phyloP scores from a whole-genome alignment of 2,329 filamentous ascomycete species.

The Drechslerella dactyloides region DNA sequence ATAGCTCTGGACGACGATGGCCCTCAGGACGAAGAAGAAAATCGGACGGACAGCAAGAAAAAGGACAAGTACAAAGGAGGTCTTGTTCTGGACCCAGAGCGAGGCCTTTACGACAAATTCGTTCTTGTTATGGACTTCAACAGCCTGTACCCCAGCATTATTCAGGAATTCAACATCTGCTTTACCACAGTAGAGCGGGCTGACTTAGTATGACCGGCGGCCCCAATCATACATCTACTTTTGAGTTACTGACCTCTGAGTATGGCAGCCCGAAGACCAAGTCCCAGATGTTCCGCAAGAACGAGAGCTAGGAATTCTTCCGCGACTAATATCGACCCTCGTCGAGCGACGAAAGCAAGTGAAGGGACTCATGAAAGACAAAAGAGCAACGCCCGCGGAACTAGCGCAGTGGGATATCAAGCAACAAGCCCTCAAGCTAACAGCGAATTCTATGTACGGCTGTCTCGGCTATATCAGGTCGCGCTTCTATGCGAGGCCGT shows the following conservation, averaged over 20 bases:
- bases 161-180: conserved; percentile 99
- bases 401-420: conserved; percentile 97
- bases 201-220: conserved; percentile 67
- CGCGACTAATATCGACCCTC: conserved; percentile 86
- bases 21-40: conserved; percentile 53
- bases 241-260: background rate
- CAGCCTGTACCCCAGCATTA: conserved; percentile 96
- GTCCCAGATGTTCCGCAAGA: conserved; percentile 84
- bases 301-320: conserved; percentile 82
- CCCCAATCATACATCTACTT: background rate
- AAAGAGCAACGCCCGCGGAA: conserved; percentile 81
- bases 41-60: conserved; percentile 75
- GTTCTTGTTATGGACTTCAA: conserved; percentile 99
- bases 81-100: conserved; percentile 96
- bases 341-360: conserved; percentile 88
- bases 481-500: conserved; percentile 91
- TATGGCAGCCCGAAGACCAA: conserved; percentile 74
- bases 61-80: conserved; percentile 99
- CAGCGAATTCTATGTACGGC: conserved; percentile 99
- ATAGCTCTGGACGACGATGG: conserved; percentile 66
- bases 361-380: conserved; percentile 96
- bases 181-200: conserved; percentile 93
- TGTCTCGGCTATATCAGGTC: conserved; percentile 97
- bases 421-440: conserved; percentile 93
- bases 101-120: conserved; percentile 96